Evolutionary conservation across 106 monocot genomes (phyloP).

Genomic region (Dendrobium nobile): DNA sequence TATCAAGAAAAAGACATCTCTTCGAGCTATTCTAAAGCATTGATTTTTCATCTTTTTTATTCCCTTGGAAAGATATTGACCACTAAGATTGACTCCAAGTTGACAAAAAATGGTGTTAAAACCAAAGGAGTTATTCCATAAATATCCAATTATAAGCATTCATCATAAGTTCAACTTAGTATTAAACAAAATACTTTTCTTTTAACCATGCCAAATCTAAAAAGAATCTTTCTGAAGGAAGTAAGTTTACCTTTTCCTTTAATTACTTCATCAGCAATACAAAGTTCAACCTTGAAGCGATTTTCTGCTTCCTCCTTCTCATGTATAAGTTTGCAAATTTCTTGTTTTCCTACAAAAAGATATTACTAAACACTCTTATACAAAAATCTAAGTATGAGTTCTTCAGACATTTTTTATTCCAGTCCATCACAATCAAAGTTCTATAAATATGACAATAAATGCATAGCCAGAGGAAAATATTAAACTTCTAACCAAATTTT

Average conservation of each 20-base stretch:
- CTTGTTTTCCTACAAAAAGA: slow-evolving; percentile 47
- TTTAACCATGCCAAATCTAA: background rate
- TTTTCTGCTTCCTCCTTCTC: slow-evolving; percentile 64
- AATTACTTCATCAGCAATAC: slow-evolving; percentile 31
- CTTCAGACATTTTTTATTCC: background rate
- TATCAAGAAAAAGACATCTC: background rate
- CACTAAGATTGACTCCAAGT: background rate
- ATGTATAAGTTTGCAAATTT: slow-evolving; percentile 37
- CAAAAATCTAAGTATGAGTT: background rate
- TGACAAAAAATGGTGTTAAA: background rate
- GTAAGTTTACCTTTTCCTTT: slow-evolving; percentile 53
- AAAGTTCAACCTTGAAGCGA: slow-evolving; percentile 30
- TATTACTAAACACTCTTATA: background rate
- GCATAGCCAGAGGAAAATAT: background rate
- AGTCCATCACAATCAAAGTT: background rate
- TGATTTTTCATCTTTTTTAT: background rate
- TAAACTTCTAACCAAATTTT: slow-evolving; percentile 38
- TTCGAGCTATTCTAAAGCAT: background rate
- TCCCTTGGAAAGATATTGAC: background rate
- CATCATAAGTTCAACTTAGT: background rate
- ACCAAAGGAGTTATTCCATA: background rate
- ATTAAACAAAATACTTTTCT: background rate
- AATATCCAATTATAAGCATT: background rate
- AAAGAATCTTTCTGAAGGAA: slow-evolving; percentile 2
- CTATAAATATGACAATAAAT: background rate